Base-by-base conservation (phyloP, 1,284 basidiomycete genomes). In the Kalmanozyma brasiliensis region DNA sequence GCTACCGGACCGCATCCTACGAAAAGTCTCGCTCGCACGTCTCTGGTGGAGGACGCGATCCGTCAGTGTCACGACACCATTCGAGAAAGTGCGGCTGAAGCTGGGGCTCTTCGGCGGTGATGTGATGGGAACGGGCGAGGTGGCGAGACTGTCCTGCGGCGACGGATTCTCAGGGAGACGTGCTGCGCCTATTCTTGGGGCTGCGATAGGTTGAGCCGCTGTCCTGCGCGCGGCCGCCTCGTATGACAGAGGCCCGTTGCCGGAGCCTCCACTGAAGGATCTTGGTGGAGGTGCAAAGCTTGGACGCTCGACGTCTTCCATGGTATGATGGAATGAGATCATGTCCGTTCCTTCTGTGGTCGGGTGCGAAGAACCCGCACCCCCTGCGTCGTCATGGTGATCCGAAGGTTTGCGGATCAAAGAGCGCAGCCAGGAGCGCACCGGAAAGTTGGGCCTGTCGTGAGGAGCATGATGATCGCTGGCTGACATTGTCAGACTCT, bases 311-410 rank as follows among this genome's bases (percentile, higher is more conserved):
- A 52, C 30, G 24, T 59, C 56, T 14, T 61, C 62, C 41, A 64
- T 52, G 9, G 62, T 60, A 17, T 70, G 61, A 30, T 70, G 67
- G 30, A 70, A 70, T 8, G 62, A 70, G 58, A 70, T 64, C 62
- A 70, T 65, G 35, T 70, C 53, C 8, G 58, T 30, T 3, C 47
- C 48, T 7, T 10, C 45, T 1, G 40, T 16, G n/a, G 43, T 10
- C n/a, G 32, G 11, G 8, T 40, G 32, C 8, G 62, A 59, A 6
- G 46, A 8, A 1, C 36, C 43, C 13, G 46, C 3, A 7, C 29
- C n/a, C 10, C 7, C 20, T 10, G 19, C 4, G 20, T 59, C 51
- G 2, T 9, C 32, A 30, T 26, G 16, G 4, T 46, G 29, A 24
- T 59, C 56, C 13, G 56, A 64, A 4, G 55, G 42, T 23, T 30